Conservation (phyloP, 345 rosid species). For the Eucalyptus pauciflora region DNA sequence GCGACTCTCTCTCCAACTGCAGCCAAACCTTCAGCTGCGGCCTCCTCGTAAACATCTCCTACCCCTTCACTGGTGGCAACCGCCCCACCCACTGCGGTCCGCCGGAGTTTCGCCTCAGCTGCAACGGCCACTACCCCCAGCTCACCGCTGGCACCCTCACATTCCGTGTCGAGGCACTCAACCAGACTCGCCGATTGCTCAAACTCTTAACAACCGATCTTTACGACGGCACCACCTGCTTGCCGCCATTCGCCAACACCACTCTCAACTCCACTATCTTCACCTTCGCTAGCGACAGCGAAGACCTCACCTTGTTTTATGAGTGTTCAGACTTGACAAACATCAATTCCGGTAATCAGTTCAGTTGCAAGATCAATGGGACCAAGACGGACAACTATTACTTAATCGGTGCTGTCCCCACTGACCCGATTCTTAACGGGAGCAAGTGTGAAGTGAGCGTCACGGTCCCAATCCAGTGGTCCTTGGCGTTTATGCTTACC, state of each 20-base stretch:
- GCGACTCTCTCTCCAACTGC: not conserved
- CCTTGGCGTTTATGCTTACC: not conserved
- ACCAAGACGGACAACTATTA: not conserved
- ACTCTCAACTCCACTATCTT: slow-evolving; percentile 3
- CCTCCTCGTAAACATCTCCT: slow-evolving; percentile 4
- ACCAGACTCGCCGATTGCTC: slow-evolving; percentile 1
- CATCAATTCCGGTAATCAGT: not conserved
- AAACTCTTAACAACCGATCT: slow-evolving; percentile 10
- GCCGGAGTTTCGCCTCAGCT: slow-evolving; percentile 17
- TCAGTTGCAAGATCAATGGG: slow-evolving; percentile 8
- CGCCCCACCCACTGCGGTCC: slow-evolving; percentile 29
- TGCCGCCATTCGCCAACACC: not conserved
- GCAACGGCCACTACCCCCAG: not conserved
- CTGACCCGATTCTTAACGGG: not conserved
- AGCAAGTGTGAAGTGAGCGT: slow-evolving; percentile 1
- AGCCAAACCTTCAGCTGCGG: slow-evolving; percentile 18
- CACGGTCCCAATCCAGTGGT: not conserved
- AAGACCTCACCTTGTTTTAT: slow-evolving; percentile 7
- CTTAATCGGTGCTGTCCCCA: slow-evolving; percentile 3
- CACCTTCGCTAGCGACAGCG: not conserved
- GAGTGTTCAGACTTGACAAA: not conserved
- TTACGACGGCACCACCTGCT: slow-evolving; percentile 4
- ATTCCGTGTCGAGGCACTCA: slow-evolving; percentile 3
- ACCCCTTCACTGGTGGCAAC: slow-evolving; percentile 31
- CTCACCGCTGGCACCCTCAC: not conserved